phyloP scores from a whole-genome alignment of 352 stramenopile species.

The Aphanomyces euteiches region DNA sequence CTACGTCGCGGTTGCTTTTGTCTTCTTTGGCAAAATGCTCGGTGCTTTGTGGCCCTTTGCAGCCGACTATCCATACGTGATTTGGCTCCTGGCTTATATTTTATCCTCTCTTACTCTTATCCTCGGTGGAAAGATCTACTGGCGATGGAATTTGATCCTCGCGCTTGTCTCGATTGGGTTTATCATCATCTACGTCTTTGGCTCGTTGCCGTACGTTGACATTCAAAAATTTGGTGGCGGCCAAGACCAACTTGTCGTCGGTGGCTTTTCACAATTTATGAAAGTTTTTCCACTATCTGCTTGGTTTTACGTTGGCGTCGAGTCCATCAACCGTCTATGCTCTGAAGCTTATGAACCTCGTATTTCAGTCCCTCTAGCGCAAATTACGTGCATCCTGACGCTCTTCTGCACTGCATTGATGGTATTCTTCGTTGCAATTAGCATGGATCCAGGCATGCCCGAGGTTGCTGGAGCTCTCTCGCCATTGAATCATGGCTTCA shows the following conservation, averaged over 20 bases:
- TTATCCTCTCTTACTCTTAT: conserved; percentile 33
- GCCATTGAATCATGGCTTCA: conserved; percentile 32
- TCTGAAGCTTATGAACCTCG: conserved; percentile 31
- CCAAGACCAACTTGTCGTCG: conserved; percentile 23
- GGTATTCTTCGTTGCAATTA: conserved; percentile 34
- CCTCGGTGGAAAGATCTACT: conserved; percentile 36
- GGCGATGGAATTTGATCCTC: conserved; percentile 37
- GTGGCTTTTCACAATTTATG: conserved; percentile 30
- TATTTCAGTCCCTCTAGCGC: conserved; percentile 32
- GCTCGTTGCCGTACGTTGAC: conserved; percentile 36
- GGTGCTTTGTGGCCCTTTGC: not conserved
- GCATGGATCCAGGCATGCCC: conserved; percentile 28
- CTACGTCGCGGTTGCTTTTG: conserved; percentile 26
- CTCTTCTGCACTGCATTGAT: conserved; percentile 28
- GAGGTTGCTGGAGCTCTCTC: conserved; percentile 23
- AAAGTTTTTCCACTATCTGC: conserved; percentile 31
- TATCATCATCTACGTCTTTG: conserved; percentile 39
- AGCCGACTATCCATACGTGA: conserved; percentile 24
- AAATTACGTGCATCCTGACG: conserved; percentile 35
- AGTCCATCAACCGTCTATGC: conserved; percentile 34
- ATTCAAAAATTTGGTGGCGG: conserved; percentile 31
- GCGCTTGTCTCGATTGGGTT: conserved; percentile 38
- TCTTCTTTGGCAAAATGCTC: conserved; percentile 25
- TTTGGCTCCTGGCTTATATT: conserved; percentile 37
- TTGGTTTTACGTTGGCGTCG: conserved; percentile 41